These are phyloP conservation scores for Camellia lanceoleosa DNA, from an alignment of 148 eudicot genomes.

Conservation along the genomic window DNA sequence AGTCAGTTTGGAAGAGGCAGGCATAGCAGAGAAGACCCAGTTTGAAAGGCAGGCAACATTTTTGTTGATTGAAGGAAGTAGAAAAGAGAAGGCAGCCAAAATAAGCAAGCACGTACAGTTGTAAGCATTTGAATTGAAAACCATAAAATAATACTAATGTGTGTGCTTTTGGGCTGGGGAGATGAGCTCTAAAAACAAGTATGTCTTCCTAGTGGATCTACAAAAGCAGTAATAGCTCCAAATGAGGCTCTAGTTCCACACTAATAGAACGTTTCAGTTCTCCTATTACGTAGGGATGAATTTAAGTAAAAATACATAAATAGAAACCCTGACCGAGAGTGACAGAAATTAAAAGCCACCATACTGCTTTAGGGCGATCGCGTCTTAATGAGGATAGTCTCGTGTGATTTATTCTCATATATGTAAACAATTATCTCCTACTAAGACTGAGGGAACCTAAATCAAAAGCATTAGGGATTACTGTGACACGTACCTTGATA, in stretches of 20 bases:
- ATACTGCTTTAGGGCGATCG: not conserved
- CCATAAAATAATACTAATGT: not conserved
- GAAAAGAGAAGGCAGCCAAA: not conserved
- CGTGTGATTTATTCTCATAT: no score
- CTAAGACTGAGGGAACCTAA: no score
- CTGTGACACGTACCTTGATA: conserved; percentile 46
- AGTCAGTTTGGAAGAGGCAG: not conserved
- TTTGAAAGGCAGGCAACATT: not conserved
- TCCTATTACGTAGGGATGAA: not conserved
- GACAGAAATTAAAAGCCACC: not conserved
- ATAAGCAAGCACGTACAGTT: not conserved
- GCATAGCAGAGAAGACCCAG: not conserved
- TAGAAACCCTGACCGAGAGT: not conserved
- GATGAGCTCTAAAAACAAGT: not conserved
- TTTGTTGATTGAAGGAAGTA: not conserved
- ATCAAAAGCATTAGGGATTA: no score
- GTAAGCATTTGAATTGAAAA: not conserved
- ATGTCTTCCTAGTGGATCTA: not conserved
- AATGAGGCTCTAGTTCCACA: not conserved
- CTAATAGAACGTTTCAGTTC: not conserved
- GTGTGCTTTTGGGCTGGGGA: not conserved
- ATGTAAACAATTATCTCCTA: no score
- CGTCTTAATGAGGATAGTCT: not conserved
- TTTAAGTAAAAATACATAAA: no score
- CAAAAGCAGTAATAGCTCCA: not conserved